Evolutionary conservation across 1,284 basidiomycete species (phyloP).

Genomic region (Afroboletus lepidellus): DNA sequence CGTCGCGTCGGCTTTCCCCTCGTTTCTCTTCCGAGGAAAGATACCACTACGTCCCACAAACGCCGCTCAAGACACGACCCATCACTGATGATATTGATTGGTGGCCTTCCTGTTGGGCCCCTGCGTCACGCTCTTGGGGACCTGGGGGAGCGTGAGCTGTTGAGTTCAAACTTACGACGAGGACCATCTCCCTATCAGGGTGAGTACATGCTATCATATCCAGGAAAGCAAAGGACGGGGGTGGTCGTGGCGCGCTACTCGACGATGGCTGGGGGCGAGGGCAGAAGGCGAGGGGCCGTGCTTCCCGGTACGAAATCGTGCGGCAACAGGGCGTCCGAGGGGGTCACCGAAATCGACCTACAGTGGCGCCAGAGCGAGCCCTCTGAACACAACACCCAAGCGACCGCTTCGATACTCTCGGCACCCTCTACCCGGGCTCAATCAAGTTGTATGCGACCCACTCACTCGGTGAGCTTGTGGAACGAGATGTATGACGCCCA

Average conservation of each 20-base stretch:
- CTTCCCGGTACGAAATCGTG: constrained; percentile 46
- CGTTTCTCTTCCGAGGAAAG: constrained; percentile 37
- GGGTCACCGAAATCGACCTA: constrained; percentile 79
- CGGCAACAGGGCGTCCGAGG: constrained; percentile 39
- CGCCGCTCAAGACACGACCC: constrained; percentile 72
- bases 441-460: constrained; percentile 91
- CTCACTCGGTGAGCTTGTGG: constrained; percentile 94
- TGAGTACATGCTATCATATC: background rate
- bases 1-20: constrained; percentile 6
- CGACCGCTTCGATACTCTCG: constrained; percentile 87
- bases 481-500: constrained; percentile 75
- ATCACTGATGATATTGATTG: constrained; percentile 84
- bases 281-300: constrained; percentile 59
- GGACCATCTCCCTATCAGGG: constrained; percentile 68
- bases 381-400: background rate
- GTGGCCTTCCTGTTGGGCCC: constrained; percentile 80
- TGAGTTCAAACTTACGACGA: constrained; percentile 55
- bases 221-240: background rate
- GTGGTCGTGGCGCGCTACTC: constrained; percentile 92
- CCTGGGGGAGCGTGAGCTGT: constrained; percentile 75
- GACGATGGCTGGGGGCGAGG: constrained; percentile 86
- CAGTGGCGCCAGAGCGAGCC: constrained; percentile 43
- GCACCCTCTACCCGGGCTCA: constrained; percentile 73
- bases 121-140: constrained; percentile 94
- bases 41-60: background rate